Evolutionary conservation across 1,284 basidiomycete species (phyloP).

Genomic region (Ceratobasidium sp.): DNA sequence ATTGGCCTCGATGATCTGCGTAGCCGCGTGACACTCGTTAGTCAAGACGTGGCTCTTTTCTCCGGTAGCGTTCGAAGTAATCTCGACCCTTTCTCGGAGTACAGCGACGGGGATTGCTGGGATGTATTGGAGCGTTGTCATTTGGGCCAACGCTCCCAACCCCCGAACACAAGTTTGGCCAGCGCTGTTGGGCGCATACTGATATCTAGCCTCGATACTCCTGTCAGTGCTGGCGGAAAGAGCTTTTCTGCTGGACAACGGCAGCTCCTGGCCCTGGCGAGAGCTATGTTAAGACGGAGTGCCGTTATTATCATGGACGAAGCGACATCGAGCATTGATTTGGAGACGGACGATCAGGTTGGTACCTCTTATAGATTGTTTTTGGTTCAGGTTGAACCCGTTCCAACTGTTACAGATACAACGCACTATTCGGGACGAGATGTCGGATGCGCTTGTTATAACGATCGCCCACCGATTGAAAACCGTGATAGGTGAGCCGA

Average conservation of each 20-base stretch:
- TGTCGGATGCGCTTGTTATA: slow-evolving; percentile 74
- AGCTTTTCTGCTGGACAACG: slow-evolving; percentile 80
- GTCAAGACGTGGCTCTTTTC: slow-evolving; percentile 84
- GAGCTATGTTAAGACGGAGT: slow-evolving; percentile 74
- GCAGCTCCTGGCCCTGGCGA: slow-evolving; percentile 77
- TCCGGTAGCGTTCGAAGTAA: slow-evolving; percentile 83
- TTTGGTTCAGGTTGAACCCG: slow-evolving; percentile 8
- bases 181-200: slow-evolving; percentile 32
- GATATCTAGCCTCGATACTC: slow-evolving; percentile 63
- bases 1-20: slow-evolving; percentile 85
- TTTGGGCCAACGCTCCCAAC: slow-evolving; percentile 49
- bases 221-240: slow-evolving; percentile 68
- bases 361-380: neutral
- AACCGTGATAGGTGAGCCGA: slow-evolving; percentile 60
- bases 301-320: slow-evolving; percentile 88
- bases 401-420: slow-evolving; percentile 64
- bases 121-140: slow-evolving; percentile 71
- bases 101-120: slow-evolving; percentile 67
- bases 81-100: slow-evolving; percentile 72
- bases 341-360: slow-evolving; percentile 71
- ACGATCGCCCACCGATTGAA: slow-evolving; percentile 82
- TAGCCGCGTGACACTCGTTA: slow-evolving; percentile 72
- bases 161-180: slow-evolving; percentile 44
- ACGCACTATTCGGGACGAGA: slow-evolving; percentile 76
- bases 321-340: slow-evolving; percentile 78